phyloP scores from a whole-genome alignment of 495 filamentous ascomycete genomes.

The Monascus purpureus region DNA sequence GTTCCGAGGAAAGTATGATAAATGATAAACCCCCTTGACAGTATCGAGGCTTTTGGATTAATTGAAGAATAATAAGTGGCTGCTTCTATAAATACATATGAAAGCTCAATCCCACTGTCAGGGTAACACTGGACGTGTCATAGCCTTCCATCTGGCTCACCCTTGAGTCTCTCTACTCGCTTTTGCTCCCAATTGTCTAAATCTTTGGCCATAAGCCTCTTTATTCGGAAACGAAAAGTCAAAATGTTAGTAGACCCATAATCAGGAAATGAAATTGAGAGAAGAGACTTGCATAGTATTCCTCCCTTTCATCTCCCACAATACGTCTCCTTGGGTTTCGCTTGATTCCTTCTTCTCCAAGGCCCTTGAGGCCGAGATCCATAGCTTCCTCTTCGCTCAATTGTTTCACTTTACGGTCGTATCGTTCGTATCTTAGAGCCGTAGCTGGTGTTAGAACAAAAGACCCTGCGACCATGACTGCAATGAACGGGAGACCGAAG shows the following conservation, averaged over 20 bases:
- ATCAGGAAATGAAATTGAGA: slow-evolving; percentile 1
- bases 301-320: slow-evolving; percentile 57
- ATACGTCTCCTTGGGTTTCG: slow-evolving; percentile 31
- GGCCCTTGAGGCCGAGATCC: slow-evolving; percentile 53
- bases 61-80: too few species aligned
- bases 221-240: slow-evolving; percentile 2
- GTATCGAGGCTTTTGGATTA: too few species aligned
- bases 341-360: slow-evolving; percentile 31
- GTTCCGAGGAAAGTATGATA: too few species aligned
- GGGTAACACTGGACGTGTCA: too few species aligned
- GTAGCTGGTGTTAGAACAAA: slow-evolving; percentile 92
- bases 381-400: slow-evolving; percentile 63
- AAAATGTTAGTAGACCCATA: too few species aligned
- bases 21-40: too few species aligned
- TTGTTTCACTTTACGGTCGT: slow-evolving; percentile 75
- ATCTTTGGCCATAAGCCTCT: slow-evolving; percentile 85
- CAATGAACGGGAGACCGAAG: slow-evolving; percentile 91
- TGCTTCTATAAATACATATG: too few species aligned
- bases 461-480: slow-evolving; percentile 81
- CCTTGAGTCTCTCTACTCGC: slow-evolving; percentile 71
- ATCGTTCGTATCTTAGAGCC: slow-evolving; percentile 80
- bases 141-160: slow-evolving; percentile 77
- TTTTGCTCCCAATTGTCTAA: slow-evolving; percentile 94
- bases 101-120: too few species aligned
- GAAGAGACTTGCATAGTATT: slow-evolving; percentile 71